Percentiles rank a stretch among this genome's conserved stretches.
Conservation (phyloP, 2,329 filamentous ascomycete species). For the Diaporthe sp. region DNA sequence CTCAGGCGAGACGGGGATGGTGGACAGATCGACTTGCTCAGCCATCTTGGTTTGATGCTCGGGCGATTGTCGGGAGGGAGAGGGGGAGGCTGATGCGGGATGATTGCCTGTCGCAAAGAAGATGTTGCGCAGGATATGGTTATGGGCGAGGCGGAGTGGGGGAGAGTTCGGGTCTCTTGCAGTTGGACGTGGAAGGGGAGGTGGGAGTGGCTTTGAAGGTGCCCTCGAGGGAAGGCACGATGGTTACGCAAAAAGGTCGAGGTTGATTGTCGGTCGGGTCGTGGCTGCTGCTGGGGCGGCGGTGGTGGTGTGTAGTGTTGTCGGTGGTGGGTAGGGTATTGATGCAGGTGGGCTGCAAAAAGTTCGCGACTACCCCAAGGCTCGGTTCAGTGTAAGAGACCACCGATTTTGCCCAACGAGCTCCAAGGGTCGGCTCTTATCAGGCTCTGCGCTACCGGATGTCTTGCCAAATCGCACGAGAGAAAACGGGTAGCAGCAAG, state of each 20-base stretch:
- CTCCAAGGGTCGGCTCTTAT: background rate
- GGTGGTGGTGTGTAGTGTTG: slow-evolving; percentile 8
- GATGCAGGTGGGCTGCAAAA: slow-evolving; percentile 38
- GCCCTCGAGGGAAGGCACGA: slow-evolving; percentile 20
- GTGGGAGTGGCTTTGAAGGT: background rate
- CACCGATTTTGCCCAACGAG: slow-evolving; percentile 14
- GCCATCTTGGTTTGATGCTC: slow-evolving; percentile 51
- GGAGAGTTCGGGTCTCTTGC: background rate
- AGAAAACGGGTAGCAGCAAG: background rate
- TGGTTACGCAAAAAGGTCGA: slow-evolving; percentile 1
- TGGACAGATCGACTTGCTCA: slow-evolving; percentile 76
- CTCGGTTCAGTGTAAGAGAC: slow-evolving; percentile 7
- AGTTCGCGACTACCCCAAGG: slow-evolving; percentile 36
- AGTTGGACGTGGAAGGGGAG: background rate
- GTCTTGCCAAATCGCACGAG: background rate
- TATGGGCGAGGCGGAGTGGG: background rate
- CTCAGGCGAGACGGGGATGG: slow-evolving; percentile 76
- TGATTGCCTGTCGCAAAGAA: slow-evolving; percentile 19
- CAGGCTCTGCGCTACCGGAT: background rate
- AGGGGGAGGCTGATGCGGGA: background rate
- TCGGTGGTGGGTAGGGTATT: slow-evolving; percentile 26
- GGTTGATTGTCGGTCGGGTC: slow-evolving; percentile 1
- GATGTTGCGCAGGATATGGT: background rate
- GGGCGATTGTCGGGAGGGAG: slow-evolving; percentile 13
- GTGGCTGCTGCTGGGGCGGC: background rate